These are phyloP conservation scores for Microcyclosporella mali DNA, from an alignment of 2,329 filamentous ascomycete species.

Conservation along the genomic window DNA sequence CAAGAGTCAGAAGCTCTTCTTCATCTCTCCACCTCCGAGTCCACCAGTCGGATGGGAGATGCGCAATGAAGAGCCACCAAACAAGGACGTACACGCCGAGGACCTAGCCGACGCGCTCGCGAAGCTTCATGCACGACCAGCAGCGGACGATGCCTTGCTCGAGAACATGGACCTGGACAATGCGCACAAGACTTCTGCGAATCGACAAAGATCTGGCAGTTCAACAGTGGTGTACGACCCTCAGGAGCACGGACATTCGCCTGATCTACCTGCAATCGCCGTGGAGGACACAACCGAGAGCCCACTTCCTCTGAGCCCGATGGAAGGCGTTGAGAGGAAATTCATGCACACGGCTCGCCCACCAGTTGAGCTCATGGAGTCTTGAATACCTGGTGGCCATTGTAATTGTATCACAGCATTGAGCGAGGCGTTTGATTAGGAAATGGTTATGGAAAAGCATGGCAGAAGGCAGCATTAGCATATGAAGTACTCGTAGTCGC, in stretches of 20 bases:
- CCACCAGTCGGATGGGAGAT: conserved; percentile 61
- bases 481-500: no score
- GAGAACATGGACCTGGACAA: conserved; percentile 16
- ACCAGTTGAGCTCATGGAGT: conserved; percentile 52
- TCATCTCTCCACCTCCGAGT: conserved; percentile 58
- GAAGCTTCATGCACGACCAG: conserved; percentile 42
- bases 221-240: conserved; percentile 57
- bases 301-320: conserved; percentile 44
- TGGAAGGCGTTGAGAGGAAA: conserved; percentile 41
- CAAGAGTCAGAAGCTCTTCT: conserved; percentile 57
- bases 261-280: conserved; percentile 55
- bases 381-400: conserved; percentile 1
- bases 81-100: conserved; percentile 59
- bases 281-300: conserved; percentile 54
- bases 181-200: conserved; percentile 7
- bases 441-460: no score
- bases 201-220: conserved; percentile 43
- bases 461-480: no score
- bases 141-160: conserved; percentile 27
- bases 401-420: neutral
- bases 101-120: conserved; percentile 54
- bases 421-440: no score
- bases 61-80: conserved; percentile 57
- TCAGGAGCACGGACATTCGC: conserved; percentile 54
- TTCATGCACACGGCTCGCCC: conserved; percentile 50